phyloP scores from a whole-genome alignment of 768 basidiomycete species.

The Suillus variegatus region DNA sequence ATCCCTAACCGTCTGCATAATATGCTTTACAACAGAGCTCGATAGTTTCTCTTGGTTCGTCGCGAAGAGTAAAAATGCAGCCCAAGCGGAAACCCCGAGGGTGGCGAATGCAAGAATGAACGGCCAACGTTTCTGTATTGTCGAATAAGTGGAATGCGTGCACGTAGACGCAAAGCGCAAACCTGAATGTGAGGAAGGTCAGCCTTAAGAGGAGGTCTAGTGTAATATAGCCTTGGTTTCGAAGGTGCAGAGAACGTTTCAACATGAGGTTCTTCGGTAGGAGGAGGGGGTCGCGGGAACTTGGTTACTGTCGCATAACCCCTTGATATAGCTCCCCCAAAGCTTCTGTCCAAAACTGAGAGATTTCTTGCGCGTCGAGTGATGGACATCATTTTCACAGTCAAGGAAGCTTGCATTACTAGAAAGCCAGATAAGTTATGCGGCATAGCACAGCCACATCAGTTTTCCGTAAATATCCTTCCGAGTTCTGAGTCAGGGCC shows the following conservation, averaged over 20 bases:
- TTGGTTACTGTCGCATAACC: constrained; percentile 23
- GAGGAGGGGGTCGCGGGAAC: constrained; percentile 26
- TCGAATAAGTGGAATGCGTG: background rate
- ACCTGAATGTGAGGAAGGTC: constrained; percentile 49
- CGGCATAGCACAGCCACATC: constrained; percentile 3
- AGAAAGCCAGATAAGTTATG: background rate
- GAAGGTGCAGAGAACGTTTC: constrained; percentile 48
- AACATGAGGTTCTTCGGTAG: constrained; percentile 26
- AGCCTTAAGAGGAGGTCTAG: constrained; percentile 36
- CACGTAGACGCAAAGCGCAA: background rate
- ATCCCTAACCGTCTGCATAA: constrained; percentile 60
- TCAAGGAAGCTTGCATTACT: background rate
- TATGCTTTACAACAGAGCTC: constrained; percentile 69
- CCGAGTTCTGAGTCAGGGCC: no score
- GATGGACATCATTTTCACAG: background rate
- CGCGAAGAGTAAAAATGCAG: constrained; percentile 64
- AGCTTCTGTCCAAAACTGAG: background rate
- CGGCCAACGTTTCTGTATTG: constrained; percentile 53
- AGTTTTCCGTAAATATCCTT: background rate
- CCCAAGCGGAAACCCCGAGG: constrained; percentile 65
- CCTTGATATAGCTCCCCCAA: constrained; percentile 9
- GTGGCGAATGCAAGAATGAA: constrained; percentile 47
- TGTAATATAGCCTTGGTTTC: constrained; percentile 46
- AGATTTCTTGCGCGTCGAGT: background rate
- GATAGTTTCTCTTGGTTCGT: constrained; percentile 80